phyloP scores from a whole-genome alignment of 805 yeast genomes.

The Debaryomyces hansenii region DNA sequence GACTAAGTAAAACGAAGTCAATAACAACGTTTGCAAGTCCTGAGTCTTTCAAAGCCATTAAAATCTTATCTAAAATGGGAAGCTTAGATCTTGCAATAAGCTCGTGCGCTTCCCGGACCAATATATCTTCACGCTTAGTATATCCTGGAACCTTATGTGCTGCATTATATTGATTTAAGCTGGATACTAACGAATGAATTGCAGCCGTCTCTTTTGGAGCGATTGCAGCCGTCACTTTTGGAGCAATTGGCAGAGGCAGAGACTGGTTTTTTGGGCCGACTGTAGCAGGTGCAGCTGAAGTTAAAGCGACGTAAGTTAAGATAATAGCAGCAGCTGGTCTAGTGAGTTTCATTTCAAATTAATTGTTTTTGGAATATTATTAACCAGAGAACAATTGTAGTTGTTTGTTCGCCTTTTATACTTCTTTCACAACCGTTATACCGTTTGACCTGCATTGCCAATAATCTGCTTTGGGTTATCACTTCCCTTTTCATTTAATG shows the following conservation, averaged over 20 bases:
- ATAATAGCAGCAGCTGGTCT: constrained; percentile 5
- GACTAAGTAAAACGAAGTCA: constrained; percentile 21
- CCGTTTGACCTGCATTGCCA: no score
- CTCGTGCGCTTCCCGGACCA: background rate
- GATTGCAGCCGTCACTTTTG: background rate
- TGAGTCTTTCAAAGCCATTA: constrained; percentile 18
- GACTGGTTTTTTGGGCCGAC: background rate
- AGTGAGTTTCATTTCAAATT: constrained; percentile 7
- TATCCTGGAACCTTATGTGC: constrained; percentile 4
- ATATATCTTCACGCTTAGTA: background rate
- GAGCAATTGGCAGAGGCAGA: background rate
- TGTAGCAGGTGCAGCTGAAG: constrained; percentile 1
- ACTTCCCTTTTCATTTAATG: no score
- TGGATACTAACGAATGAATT: constrained; percentile 8
- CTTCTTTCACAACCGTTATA: no score
- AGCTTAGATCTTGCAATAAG: constrained; percentile 15
- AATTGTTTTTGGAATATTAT: background rate
- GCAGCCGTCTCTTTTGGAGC: background rate
- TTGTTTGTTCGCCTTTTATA: no score
- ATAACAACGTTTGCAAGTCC: constrained; percentile 21
- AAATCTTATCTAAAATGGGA: constrained; percentile 23
- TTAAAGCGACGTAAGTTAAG: constrained; percentile 10
- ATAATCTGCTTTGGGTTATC: no score
- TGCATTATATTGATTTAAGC: constrained; percentile 11
- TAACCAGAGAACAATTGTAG: no score